A percentile compares a stretch with the other conserved stretches of the same genome.
Evolutionary conservation across 2,329 filamentous ascomycete genomes (phyloP).

Genomic region (Clarireedia homoeocarpa): DNA sequence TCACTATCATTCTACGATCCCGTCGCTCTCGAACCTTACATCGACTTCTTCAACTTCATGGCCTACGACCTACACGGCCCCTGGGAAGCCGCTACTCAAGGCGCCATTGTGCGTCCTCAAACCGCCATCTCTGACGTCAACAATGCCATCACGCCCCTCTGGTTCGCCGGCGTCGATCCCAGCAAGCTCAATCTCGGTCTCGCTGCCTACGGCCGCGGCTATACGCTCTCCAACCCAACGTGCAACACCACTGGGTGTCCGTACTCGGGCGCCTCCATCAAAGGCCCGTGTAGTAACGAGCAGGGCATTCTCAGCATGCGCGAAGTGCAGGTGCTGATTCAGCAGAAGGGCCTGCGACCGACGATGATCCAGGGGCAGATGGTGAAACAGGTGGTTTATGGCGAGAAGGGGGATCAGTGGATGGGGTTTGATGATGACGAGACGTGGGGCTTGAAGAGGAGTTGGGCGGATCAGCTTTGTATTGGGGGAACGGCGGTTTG

Average conservation of each 20-base stretch:
- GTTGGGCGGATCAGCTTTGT: slow-evolving; percentile 23
- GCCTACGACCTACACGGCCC: slow-evolving; percentile 34
- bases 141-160: slow-evolving; percentile 32
- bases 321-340: slow-evolving; percentile 30
- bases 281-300: slow-evolving; percentile 27
- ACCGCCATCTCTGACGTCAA: slow-evolving; percentile 37
- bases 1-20: slow-evolving; percentile 30
- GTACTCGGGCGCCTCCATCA: slow-evolving; percentile 15
- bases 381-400: slow-evolving; percentile 26
- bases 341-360: slow-evolving; percentile 16
- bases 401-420: slow-evolving; percentile 33
- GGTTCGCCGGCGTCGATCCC: slow-evolving; percentile 34
- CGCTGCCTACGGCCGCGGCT: slow-evolving; percentile 40
- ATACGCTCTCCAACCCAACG: slow-evolving; percentile 26
- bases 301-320: slow-evolving; percentile 27
- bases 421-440: slow-evolving; percentile 33
- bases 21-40: slow-evolving; percentile 17
- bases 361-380: slow-evolving; percentile 20
- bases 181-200: slow-evolving; percentile 40
- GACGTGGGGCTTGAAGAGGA: slow-evolving; percentile 15
- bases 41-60: slow-evolving; percentile 32
- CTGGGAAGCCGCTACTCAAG: slow-evolving; percentile 32
- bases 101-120: slow-evolving; percentile 31
- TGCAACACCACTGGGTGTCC: slow-evolving; percentile 24
- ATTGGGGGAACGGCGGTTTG: slow-evolving; percentile 22